Evolutionary conservation across 139 green algal genomes (phyloP).

Genomic region (Closterium sp.): DNA sequence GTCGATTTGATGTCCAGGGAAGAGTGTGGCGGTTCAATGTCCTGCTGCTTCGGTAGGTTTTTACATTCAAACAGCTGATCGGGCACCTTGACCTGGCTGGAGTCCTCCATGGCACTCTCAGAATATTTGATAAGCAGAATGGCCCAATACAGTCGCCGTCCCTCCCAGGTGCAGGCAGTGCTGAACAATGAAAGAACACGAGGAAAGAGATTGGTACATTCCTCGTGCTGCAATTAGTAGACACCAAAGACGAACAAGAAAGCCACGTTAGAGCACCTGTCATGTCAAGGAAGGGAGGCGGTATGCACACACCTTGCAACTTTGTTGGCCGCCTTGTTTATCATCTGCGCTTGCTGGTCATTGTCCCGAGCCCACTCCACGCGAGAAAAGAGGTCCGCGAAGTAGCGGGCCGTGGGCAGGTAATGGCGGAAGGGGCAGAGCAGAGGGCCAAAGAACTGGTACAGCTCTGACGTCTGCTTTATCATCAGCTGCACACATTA

Average conservation of each 20-base stretch:
- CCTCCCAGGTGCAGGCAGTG: constrained; percentile 14
- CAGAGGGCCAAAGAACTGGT: background rate
- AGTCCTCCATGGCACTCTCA: background rate
- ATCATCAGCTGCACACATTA: constrained; percentile 2
- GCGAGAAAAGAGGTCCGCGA: constrained; percentile 9
- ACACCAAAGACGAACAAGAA: too few species aligned
- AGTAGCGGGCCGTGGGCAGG: constrained; percentile 1
- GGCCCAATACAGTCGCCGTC: constrained; percentile 30
- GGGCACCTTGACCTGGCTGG: background rate
- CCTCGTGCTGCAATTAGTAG: background rate
- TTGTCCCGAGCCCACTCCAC: constrained; percentile 15
- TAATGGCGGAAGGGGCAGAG: background rate
- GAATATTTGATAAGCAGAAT: constrained; percentile 31
- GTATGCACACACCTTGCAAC: constrained; percentile 17
- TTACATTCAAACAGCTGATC: background rate
- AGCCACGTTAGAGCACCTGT: too few species aligned
- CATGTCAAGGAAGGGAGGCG: too few species aligned
- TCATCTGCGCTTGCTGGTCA: constrained; percentile 8
- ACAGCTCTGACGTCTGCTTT: constrained; percentile 19
- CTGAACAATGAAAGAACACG: background rate
- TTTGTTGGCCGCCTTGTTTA: constrained; percentile 12
- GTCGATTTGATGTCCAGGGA: background rate
- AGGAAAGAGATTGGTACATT: background rate
- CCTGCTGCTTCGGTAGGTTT: background rate
- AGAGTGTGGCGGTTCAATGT: background rate